Conservation (phyloP, 805 yeast genomes). For the Candida tallmaniae region DNA sequence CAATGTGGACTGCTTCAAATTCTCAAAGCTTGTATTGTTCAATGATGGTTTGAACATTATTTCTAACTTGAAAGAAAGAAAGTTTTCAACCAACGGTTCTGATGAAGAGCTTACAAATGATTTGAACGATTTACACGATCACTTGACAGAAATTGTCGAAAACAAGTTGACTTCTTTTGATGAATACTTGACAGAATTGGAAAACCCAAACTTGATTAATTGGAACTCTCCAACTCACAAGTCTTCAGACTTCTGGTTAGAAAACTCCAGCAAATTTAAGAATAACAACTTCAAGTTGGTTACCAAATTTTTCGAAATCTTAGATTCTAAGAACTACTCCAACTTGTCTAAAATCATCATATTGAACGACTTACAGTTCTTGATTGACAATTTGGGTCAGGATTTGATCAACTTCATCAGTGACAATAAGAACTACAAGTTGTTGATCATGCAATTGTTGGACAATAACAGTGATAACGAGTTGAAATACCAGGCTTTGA, state of each 20-base stretch:
- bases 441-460: conserved; percentile 80
- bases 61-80: conserved; percentile 71
- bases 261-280: conserved; percentile 71
- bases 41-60: conserved; percentile 71
- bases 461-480: conserved; percentile 67
- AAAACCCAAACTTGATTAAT: conserved; percentile 73
- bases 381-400: conserved; percentile 37
- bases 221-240: conserved; percentile 82
- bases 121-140: conserved; percentile 51
- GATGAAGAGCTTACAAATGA: conserved; percentile 87
- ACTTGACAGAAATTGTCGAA: conserved; percentile 68
- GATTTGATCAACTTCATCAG: conserved; percentile 34
- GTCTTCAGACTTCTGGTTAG: conserved; percentile 85
- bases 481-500: conserved; percentile 90
- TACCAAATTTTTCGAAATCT: conserved; percentile 52
- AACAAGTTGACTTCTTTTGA: conserved; percentile 81
- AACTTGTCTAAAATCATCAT: conserved; percentile 28
- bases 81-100: conserved; percentile 63
- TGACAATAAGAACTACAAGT: conserved; percentile 57
- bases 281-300: conserved; percentile 72
- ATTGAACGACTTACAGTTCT: conserved; percentile 40
- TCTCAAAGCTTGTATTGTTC: conserved; percentile 64
- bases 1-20: conserved; percentile 33
- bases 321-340: conserved; percentile 28
- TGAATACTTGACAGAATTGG: conserved; percentile 82